A percentile compares a stretch with the other conserved stretches of the same genome.
These are phyloP conservation scores for Protomyces inundatus DNA, from an alignment of 1,139 yeast species.

Conservation along the genomic window DNA sequence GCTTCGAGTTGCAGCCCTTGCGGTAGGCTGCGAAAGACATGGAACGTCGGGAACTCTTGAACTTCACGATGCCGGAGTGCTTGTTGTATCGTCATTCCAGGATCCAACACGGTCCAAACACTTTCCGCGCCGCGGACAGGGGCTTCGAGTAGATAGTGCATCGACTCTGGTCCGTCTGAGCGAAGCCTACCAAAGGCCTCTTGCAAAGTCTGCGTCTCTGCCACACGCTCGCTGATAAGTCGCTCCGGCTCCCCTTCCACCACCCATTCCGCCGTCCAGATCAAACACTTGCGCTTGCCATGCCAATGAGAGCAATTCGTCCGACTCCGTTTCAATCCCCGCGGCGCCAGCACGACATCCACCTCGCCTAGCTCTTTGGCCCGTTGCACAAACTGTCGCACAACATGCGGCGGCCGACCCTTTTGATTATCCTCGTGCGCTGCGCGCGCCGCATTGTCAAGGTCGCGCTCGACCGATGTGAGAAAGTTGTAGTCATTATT, in stretches of 20 bases:
- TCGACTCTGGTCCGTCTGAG: neutral
- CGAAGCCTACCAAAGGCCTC: constrained; percentile 1
- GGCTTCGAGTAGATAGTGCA: neutral
- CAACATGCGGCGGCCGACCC: constrained; percentile 30
- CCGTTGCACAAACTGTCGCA: constrained; percentile 34
- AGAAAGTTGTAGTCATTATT: constrained; percentile 83
- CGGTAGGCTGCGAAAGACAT: neutral
- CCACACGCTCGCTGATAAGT: constrained; percentile 12
- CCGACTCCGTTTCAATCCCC: constrained; percentile 68
- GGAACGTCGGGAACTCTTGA: constrained; percentile 21
- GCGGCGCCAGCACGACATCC: constrained; percentile 52
- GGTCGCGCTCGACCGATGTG: constrained; percentile 57
- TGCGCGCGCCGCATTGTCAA: constrained; percentile 43
- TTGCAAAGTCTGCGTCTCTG: constrained; percentile 4
- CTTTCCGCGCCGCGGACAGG: constrained; percentile 2
- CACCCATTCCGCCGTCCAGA: constrained; percentile 66
- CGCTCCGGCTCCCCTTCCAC: constrained; percentile 3
- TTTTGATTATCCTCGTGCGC: constrained; percentile 34
- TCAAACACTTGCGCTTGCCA: constrained; percentile 54
- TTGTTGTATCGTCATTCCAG: neutral
- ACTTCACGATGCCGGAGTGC: constrained; percentile 19
- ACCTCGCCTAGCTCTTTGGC: constrained; percentile 46
- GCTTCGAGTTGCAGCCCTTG: neutral
- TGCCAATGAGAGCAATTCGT: constrained; percentile 72
- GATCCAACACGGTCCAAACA: neutral